phyloP scores from a whole-genome alignment of 2,329 filamentous ascomycete species.

The Diaporthe amygdali region DNA sequence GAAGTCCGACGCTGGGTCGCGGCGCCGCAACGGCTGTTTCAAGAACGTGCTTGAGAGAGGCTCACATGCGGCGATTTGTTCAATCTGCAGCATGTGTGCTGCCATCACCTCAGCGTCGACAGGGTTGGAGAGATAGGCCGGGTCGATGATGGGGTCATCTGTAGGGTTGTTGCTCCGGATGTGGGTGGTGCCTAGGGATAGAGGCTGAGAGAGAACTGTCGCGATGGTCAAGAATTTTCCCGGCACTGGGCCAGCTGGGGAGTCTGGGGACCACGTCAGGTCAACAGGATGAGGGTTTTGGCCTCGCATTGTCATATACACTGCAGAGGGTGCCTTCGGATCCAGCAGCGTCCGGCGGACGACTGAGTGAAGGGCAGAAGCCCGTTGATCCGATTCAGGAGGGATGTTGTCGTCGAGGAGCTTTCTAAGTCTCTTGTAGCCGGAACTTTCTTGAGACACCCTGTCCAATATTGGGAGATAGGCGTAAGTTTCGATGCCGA shows the following conservation, averaged over 20 bases:
- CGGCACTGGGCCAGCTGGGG: constrained; percentile 32
- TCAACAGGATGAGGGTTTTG: background rate
- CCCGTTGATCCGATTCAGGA: background rate
- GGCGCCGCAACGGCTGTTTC: background rate
- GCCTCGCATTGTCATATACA: background rate
- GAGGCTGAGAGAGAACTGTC: constrained; percentile 62
- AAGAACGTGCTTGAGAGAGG: constrained; percentile 37
- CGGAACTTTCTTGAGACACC: background rate
- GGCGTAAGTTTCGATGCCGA: background rate
- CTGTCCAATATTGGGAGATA: background rate
- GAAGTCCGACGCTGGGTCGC: background rate
- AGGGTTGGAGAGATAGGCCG: constrained; percentile 56
- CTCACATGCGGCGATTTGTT: no score
- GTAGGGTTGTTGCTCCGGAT: constrained; percentile 46
- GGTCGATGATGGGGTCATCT: constrained; percentile 50
- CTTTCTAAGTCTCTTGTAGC: background rate
- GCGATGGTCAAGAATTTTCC: constrained; percentile 57
- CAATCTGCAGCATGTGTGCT: constrained; percentile 45
- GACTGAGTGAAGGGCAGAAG: background rate
- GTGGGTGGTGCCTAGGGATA: constrained; percentile 61
- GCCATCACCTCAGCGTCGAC: constrained; percentile 49
- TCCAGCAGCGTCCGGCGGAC: background rate
- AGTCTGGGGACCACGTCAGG: constrained; percentile 22
- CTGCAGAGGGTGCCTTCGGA: background rate
- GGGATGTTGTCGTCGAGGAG: background rate